These are phyloP conservation scores for Smittium mucronatum DNA, from an alignment of 371 early-diverging fungal species.

Conservation along the genomic window DNA sequence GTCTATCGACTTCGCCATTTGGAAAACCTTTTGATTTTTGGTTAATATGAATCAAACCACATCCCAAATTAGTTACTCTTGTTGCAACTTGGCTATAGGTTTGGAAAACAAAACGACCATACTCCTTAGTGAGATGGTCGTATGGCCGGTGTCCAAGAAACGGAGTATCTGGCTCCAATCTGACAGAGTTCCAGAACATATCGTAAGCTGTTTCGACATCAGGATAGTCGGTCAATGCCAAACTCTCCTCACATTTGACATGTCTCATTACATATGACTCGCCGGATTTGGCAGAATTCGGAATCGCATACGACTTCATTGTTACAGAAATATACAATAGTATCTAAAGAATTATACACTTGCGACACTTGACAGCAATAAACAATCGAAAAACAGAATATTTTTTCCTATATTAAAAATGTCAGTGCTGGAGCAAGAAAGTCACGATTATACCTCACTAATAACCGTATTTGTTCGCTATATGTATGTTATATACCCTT, in stretches of 20 bases:
- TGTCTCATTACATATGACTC: conserved; percentile 24
- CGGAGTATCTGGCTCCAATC: conserved; percentile 25
- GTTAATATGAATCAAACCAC: conserved; percentile 35
- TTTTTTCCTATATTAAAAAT: too few relatives aligned
- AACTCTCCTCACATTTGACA: conserved; percentile 19
- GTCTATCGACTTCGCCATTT: neutral
- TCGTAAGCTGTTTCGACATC: conserved; percentile 24
- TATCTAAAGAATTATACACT: too few relatives aligned
- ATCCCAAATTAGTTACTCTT: conserved; percentile 47
- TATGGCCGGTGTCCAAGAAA: conserved; percentile 43
- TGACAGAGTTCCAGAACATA: conserved; percentile 26
- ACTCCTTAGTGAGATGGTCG: conserved; percentile 35
- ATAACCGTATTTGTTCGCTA: too few relatives aligned
- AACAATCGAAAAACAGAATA: too few relatives aligned
- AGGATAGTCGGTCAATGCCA: conserved; percentile 13
- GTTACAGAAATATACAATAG: too few relatives aligned
- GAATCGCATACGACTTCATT: conserved; percentile 22
- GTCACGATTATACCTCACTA: too few relatives aligned
- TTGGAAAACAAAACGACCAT: conserved; percentile 53
- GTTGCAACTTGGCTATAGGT: conserved; percentile 39
- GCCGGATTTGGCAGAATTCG: conserved; percentile 23
- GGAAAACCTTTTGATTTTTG: conserved; percentile 8
- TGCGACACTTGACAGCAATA: too few relatives aligned
- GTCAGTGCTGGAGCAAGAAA: too few relatives aligned
- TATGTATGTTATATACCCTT: too few relatives aligned